phyloP scores from a whole-genome alignment of 169 alveolate species.

The Eimeria falciformis region DNA sequence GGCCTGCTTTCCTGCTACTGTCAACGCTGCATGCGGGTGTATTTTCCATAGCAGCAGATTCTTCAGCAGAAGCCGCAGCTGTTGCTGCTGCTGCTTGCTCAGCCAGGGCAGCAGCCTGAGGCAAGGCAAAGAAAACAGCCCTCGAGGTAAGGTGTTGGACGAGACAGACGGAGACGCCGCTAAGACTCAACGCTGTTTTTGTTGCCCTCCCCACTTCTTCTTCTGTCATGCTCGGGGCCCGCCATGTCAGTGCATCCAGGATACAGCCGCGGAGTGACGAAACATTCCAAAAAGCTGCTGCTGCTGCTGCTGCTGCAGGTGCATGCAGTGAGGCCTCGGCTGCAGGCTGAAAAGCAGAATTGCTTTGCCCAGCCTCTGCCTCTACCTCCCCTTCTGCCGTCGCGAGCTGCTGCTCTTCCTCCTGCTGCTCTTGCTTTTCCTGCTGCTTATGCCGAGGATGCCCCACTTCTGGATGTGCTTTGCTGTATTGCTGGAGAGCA shows the following conservation, averaged over 20 bases:
- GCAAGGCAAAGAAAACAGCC: neutral
- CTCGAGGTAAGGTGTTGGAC: neutral
- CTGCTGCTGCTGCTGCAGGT: neutral
- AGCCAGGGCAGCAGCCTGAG: neutral
- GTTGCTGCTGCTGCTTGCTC: neutral
- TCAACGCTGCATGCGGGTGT: too few species aligned
- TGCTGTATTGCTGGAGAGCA: neutral
- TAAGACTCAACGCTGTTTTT: neutral
- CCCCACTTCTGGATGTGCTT: neutral
- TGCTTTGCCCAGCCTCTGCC: neutral
- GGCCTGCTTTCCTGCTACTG: too few species aligned
- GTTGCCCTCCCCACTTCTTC: neutral
- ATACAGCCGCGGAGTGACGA: neutral
- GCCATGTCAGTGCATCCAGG: neutral
- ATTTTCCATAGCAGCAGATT: too few species aligned
- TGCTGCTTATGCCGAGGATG: neutral
- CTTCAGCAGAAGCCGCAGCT: neutral
- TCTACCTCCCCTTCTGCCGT: neutral
- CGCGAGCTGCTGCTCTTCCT: neutral
- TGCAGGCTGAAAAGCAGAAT: neutral
- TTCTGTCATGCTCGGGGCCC: neutral
- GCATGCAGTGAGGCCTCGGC: neutral
- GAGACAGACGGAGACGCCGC: slow-evolving; percentile 1
- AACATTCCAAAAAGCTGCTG: neutral
- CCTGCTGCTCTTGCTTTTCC: neutral